These are phyloP conservation scores for Funneliformis geosporum DNA, from an alignment of 192 early-diverging fungal genomes.

Conservation along the genomic window DNA sequence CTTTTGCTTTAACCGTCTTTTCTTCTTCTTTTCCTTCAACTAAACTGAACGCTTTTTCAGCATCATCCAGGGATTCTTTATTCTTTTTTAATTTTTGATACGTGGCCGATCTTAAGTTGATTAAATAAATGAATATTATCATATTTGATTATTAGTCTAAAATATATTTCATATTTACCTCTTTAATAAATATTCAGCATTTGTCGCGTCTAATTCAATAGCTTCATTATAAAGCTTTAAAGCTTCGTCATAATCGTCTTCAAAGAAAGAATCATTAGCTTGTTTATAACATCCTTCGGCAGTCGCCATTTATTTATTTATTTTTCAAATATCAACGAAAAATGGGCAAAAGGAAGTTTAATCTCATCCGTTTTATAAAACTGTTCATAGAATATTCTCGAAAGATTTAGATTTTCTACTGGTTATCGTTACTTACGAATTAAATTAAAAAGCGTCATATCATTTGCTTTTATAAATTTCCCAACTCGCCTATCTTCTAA, in stretches of 20 bases:
- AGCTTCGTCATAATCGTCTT: slow-evolving; percentile 76
- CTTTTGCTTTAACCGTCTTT: slow-evolving; percentile 61
- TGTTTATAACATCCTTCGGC: slow-evolving; percentile 43
- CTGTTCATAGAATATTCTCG: too few relatives aligned
- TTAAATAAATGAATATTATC: too few relatives aligned
- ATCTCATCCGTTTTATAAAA: too few relatives aligned
- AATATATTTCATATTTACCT: slow-evolving; percentile 39
- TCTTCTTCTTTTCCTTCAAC: slow-evolving; percentile 51
- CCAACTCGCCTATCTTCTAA: too few relatives aligned
- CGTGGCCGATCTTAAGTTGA: slow-evolving; percentile 61
- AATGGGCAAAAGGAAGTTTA: too few relatives aligned
- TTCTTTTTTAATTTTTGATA: slow-evolving; percentile 67
- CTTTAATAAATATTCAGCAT: slow-evolving; percentile 68
- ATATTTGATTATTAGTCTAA: background rate
- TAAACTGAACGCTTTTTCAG: slow-evolving; percentile 57
- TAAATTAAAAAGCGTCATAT: too few relatives aligned
- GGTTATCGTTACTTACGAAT: too few relatives aligned
- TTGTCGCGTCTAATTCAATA: slow-evolving; percentile 60
- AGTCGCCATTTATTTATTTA: slow-evolving; percentile 32
- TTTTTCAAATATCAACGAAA: too few relatives aligned
- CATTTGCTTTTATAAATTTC: too few relatives aligned
- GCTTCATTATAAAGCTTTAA: slow-evolving; percentile 69
- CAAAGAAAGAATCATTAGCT: slow-evolving; percentile 78
- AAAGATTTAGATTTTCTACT: too few relatives aligned
- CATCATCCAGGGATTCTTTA: slow-evolving; percentile 67